Percentiles rank a stretch among this genome's conserved stretches.
These are phyloP conservation scores for Thuja plicata DNA, from an alignment of 83 land plant genomes.

Conservation along the genomic window DNA sequence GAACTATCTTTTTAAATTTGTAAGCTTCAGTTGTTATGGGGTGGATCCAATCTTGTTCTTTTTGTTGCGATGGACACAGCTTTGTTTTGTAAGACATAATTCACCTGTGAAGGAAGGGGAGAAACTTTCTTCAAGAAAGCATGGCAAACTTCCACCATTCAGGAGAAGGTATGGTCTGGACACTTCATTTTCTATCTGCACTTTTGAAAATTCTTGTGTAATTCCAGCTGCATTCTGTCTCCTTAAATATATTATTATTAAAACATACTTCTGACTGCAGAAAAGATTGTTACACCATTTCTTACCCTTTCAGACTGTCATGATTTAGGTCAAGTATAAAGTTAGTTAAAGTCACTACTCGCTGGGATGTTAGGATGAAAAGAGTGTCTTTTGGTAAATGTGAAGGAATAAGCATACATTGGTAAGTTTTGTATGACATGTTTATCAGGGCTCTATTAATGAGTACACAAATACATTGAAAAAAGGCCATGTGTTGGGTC, in stretches of 20 bases:
- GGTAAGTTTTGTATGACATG: not conserved
- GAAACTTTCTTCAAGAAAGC: constrained; percentile 11
- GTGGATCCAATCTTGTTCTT: not conserved
- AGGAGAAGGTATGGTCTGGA: not conserved
- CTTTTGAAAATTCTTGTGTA: not conserved
- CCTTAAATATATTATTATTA: not conserved
- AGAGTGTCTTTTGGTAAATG: not conserved
- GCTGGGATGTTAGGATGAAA: not conserved
- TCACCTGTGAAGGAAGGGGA: not conserved
- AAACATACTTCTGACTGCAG: not conserved
- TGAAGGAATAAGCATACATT: not conserved
- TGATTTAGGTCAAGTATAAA: not conserved
- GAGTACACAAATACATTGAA: not conserved
- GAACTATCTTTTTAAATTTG: not conserved
- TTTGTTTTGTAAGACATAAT: constrained; percentile 9
- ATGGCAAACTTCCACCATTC: not conserved
- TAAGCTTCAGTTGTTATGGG: not conserved
- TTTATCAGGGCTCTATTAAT: not conserved
- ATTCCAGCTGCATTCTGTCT: not conserved
- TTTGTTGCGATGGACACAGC: constrained; percentile 10
- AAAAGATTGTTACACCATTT: not conserved
- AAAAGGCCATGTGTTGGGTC: not conserved
- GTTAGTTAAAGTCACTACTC: not conserved
- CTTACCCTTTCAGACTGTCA: not conserved
- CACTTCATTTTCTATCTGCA: not conserved